Evolutionary conservation across 495 filamentous ascomycete species (phyloP), one percentile per base, ranked within the genome.

Genomic region (Penicillium coffeae): DNA sequence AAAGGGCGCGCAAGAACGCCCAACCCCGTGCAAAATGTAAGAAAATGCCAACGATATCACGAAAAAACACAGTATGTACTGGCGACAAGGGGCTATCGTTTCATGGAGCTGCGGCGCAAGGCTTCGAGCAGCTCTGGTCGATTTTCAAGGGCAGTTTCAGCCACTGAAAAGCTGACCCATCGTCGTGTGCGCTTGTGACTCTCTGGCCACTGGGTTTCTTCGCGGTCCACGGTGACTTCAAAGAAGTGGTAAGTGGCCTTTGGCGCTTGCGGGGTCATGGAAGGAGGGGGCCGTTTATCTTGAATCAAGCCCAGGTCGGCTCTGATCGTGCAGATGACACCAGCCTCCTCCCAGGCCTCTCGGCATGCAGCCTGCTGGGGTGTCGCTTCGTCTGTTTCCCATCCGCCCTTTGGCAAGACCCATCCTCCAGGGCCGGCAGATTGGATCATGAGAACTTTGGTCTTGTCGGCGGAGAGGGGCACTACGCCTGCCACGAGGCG

Each of bases 311-410:
- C 93, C 54, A 98, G 77, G 67, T 95, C 89, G 56, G 82, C 81
- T 48, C 80, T 80, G 59, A 96, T 82, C 22, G 77, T 85, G 65
- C 90, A 89, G 48, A 83, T 69, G 59, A 98, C 90, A 55, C 93
- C 93, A 42, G 89, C 93, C 71, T 98, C 93, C 71, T 98, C 93
- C 93, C 93, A 98, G 37, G 93, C 94, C 71, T 98, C 93, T 49
- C 93, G 71, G 50, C 75, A 77, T 32, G 86, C 86, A 15, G 85
- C 85, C 42, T 87, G 82, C 54, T 79, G 66, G 14, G 80, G 76
- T 25, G 80, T 83, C 33, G 70, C 77, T 71, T 98, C 93, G 70
- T 98, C 93, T 14, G 81, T 85, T 68, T 98, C 93, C 88, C 94
- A 98, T 45, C 93, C 93, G 56, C 93, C 93, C 66, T 98, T 98